Conservation (phyloP, 2,329 filamentous ascomycete genomes). For the Talaromyces atroroseus region DNA sequence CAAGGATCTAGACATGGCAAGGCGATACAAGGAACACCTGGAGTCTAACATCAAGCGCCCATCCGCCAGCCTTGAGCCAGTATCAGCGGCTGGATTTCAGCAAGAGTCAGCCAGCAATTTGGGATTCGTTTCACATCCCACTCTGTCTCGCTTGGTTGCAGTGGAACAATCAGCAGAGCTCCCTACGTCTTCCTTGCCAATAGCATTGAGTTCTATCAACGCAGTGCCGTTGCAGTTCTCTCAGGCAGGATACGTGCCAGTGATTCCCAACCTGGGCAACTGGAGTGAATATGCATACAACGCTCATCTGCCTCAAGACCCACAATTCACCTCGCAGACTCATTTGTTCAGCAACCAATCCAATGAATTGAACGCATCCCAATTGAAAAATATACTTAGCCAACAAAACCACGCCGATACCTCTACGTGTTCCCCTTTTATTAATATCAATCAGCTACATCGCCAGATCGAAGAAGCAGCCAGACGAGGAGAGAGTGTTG, state of each 20-base stretch:
- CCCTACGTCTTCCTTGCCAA: not conserved
- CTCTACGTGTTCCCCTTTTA: not conserved
- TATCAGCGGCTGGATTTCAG: not conserved
- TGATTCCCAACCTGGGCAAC: not conserved
- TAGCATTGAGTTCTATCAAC: not conserved
- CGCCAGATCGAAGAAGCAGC: slow-evolving; percentile 26
- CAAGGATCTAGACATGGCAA: slow-evolving; percentile 32
- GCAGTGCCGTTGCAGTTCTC: slow-evolving; percentile 4
- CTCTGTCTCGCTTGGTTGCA: not conserved
- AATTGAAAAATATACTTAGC: not conserved
- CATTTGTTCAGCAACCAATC: not conserved
- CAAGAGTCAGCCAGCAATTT: not conserved
- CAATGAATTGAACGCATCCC: not conserved
- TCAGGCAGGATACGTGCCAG: not conserved
- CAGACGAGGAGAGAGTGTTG: slow-evolving; percentile 23
- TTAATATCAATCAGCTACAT: slow-evolving; percentile 18
- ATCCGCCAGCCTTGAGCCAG: not conserved
- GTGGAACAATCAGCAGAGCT: not conserved
- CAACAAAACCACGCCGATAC: not conserved
- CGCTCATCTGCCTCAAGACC: not conserved
- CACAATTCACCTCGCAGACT: not conserved
- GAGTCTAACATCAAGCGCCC: slow-evolving; percentile 21
- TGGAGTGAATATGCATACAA: slow-evolving; percentile 2
- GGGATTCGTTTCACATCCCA: not conserved
- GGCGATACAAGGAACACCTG: slow-evolving; percentile 32